These are phyloP conservation scores for Anacardium occidentale DNA, from an alignment of 345 rosid genomes.

Conservation along the genomic window DNA sequence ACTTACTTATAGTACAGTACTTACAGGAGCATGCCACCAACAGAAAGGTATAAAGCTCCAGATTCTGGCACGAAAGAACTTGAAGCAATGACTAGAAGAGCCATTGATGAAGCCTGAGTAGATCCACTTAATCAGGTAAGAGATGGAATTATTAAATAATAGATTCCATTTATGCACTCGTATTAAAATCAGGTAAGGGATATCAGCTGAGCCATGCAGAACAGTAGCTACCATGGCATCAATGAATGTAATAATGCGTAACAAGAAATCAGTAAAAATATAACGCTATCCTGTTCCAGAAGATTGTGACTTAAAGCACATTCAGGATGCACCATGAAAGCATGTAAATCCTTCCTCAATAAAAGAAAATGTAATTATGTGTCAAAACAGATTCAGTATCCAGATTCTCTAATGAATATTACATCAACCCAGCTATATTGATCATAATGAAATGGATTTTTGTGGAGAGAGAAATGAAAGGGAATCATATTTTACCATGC, in stretches of 20 bases:
- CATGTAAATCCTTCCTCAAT: neutral
- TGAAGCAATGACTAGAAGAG: constrained; percentile 71
- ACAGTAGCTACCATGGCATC: neutral
- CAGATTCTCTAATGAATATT: neutral
- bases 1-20: constrained; percentile 24
- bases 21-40: constrained; percentile 89
- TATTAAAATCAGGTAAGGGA: neutral
- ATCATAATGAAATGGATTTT: constrained; percentile 6
- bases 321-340: neutral
- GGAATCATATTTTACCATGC: constrained; percentile 55
- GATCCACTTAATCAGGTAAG: constrained; percentile 20
- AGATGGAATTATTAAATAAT: constrained; percentile 5
- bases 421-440: neutral
- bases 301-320: neutral
- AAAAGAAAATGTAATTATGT: neutral
- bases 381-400: neutral
- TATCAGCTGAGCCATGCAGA: neutral
- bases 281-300: neutral
- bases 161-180: neutral
- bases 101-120: constrained; percentile 78
- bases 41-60: constrained; percentile 61
- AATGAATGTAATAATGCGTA: neutral
- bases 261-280: neutral
- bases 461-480: constrained; percentile 5
- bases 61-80: constrained; percentile 44